Base-by-base conservation (phyloP, 208 protist species). In the Leishmania tropica region DNA sequence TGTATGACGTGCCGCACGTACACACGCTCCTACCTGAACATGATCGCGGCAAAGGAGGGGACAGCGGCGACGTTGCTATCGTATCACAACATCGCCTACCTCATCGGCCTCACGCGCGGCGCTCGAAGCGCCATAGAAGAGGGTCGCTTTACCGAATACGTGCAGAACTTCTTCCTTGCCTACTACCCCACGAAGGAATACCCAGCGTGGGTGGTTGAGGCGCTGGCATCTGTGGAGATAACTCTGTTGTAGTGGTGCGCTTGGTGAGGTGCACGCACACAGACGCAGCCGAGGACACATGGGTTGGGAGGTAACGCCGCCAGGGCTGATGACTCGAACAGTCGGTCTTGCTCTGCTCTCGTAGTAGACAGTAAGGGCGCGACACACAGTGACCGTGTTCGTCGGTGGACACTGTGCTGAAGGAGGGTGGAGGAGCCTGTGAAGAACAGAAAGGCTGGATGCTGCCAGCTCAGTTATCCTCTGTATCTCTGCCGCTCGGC, bases 61-160 rank as follows among this genome's bases (percentile, higher is more conserved):
- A 84, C 95, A 21, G 97, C 90, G 11, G 95, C 96, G 47, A 98
- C 99, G 47, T 89, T 99, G 71, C 76, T 99, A 35, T 99, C 98
- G 31, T 96, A 98, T 77, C 99, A 99, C 90, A 99, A 99, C 85
- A 96, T 99, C 83, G 95, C 97, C 8, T 99, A 98, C 85, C 96
- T 99, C 84, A 94, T 99, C 76, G 74, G 87, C 53, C 87, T 99
- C 3, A 99, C 99, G 67, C 81, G 88, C 6, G 86, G 93, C 28
- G 91, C 99, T 1, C 85, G 98, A n/a, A 53, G 89, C 35, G 92
- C 94, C 28, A 97, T 98, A 74, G 88, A 94, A 73, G 86, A 87
- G 54, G 94, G 91, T 42, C 88, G 71, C 53, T 98, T 99, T 80
- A 93, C 90, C 0, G 70, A 79, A 35, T 98, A 97, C 80, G 96